Evolutionary conservation across 2,329 filamentous ascomycete genomes (phyloP).

Genomic region (Fusarium newnesense): DNA sequence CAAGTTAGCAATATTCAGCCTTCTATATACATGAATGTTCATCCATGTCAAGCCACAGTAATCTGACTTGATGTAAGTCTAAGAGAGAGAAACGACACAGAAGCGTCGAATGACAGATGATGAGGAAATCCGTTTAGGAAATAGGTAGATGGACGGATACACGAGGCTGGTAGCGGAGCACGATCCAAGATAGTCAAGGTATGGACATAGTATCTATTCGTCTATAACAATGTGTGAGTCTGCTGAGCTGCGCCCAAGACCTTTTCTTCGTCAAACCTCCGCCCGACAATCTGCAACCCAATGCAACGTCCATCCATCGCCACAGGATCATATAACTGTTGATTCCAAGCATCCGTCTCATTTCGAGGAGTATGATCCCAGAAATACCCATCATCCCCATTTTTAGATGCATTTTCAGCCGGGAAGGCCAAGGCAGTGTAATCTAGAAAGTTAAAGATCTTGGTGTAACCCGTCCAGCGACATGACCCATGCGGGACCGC

Average conservation of each 20-base stretch:
- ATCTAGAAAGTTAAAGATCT: background rate
- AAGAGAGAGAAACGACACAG: rapidly evolving
- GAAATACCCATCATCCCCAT: rapidly evolving
- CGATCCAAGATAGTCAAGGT: background rate
- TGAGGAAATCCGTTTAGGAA: background rate
- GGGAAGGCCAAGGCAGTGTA: background rate
- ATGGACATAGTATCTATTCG: background rate
- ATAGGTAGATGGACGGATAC: background rate
- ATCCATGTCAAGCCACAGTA: no score
- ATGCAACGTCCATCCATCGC: background rate
- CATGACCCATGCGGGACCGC: background rate
- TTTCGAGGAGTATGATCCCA: background rate
- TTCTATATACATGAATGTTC: background rate
- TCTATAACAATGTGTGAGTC: background rate
- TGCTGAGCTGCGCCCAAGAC: background rate
- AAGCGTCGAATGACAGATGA: rapidly evolving
- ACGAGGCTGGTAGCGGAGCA: background rate
- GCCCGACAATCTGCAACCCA: background rate
- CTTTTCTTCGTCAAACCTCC: background rate
- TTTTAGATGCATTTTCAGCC: background rate
- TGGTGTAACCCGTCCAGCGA: background rate
- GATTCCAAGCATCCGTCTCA: background rate
- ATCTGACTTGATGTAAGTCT: rapidly evolving
- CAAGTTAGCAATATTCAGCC: no score
- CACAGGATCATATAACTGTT: background rate